Evolutionary conservation across 164 flowering plant species (phyloP).

Genomic region (Tinospora cordifolia): DNA sequence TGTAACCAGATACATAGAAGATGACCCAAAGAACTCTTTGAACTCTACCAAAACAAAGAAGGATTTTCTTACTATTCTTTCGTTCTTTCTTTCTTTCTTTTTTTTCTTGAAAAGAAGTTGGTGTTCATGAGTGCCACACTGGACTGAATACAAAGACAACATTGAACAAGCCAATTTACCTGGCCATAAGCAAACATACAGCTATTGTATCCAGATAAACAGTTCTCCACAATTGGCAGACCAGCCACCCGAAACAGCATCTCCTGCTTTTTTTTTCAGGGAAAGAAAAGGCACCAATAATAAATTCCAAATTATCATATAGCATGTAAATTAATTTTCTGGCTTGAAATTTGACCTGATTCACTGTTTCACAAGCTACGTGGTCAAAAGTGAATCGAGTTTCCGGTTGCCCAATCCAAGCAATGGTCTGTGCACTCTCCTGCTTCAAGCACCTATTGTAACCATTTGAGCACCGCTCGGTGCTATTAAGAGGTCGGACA

Average conservation of each 20-base stretch:
- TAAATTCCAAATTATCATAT: not conserved
- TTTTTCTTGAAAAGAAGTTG: not conserved
- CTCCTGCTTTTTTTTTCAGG: constrained; percentile 42
- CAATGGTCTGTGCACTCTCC: constrained; percentile 75
- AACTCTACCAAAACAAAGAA: not conserved
- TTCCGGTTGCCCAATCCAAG: constrained; percentile 94
- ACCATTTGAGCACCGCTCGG: constrained; percentile 58
- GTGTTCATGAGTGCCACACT: not conserved
- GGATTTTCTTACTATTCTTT: not conserved
- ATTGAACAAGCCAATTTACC: constrained; percentile 35
- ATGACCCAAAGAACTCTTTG: not conserved
- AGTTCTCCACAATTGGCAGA: constrained; percentile 95
- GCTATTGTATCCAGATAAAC: constrained; percentile 94
- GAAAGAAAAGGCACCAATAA: constrained; percentile 11
- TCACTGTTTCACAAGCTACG: constrained; percentile 93
- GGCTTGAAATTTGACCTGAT: constrained; percentile 50
- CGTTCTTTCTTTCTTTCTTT: too few relatives aligned
- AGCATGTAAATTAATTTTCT: not conserved
- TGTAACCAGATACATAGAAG: not conserved
- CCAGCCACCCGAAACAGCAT: constrained; percentile 84
- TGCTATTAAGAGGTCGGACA: constrained; percentile 75
- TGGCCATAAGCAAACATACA: constrained; percentile 99
- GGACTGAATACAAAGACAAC: not conserved
- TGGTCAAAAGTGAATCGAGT: constrained; percentile 89
- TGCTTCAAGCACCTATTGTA: constrained; percentile 86